Evolutionary conservation across 371 early-diverging fungal genomes (phyloP).

Genomic region (Mortierella sp.): DNA sequence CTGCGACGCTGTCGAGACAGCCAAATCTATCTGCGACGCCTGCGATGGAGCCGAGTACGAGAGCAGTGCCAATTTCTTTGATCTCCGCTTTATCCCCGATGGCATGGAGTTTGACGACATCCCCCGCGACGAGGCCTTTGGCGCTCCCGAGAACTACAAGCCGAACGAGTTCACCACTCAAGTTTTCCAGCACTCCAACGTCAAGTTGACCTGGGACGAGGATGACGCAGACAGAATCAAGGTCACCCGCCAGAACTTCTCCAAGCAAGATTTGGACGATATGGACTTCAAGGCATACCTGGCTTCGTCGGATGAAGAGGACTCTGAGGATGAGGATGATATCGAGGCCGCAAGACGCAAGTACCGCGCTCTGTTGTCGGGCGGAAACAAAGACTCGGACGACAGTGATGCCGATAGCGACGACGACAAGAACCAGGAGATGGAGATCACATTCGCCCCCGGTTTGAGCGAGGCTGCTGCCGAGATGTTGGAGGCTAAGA

Average conservation of each 20-base stretch:
- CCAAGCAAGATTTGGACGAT: constrained; percentile 88
- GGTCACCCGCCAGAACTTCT: constrained; percentile 86
- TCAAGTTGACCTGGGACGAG: constrained; percentile 97
- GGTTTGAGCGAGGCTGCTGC: constrained; percentile 86
- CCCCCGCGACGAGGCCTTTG: constrained; percentile 75
- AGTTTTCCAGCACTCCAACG: constrained; percentile 94
- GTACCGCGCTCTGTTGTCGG: constrained; percentile 75
- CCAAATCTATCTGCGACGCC: constrained; percentile 82
- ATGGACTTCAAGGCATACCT: constrained; percentile 94
- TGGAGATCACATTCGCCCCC: constrained; percentile 97
- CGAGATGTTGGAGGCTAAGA: constrained; percentile 67
- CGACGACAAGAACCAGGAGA: constrained; percentile 75
- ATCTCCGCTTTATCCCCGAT: constrained; percentile 97
- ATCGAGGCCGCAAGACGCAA: constrained; percentile 69
- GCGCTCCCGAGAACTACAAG: constrained; percentile 86
- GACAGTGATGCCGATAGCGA: constrained; percentile 64
- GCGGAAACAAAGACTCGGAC: constrained; percentile 62
- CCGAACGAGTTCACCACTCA: constrained; percentile 86
- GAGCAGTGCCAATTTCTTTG: constrained; percentile 93
- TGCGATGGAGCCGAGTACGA: constrained; percentile 98
- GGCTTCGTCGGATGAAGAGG: constrained; percentile 83
- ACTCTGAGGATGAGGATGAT: constrained; percentile 71
- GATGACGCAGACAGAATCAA: constrained; percentile 91
- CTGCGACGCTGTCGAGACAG: constrained; percentile 90
- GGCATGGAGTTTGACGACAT: constrained; percentile 87